Evolutionary conservation across 176 grass and related monocot genomes (phyloP).

Genomic region (Olyra latifolia): DNA sequence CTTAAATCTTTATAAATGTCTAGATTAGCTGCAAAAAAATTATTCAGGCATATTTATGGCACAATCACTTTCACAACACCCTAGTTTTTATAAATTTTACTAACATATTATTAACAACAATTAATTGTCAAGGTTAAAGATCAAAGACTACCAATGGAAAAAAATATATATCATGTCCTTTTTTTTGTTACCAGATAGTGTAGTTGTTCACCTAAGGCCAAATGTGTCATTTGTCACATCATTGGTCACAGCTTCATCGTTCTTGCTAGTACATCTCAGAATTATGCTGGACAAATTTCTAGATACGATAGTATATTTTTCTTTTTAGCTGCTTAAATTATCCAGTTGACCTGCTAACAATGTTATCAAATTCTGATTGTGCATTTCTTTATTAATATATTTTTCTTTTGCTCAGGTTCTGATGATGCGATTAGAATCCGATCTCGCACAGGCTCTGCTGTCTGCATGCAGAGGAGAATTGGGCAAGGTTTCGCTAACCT

Average conservation of each 20-base stretch:
- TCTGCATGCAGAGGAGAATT: constrained; percentile 72
- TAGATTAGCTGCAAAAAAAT: background rate
- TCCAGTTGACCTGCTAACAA: background rate
- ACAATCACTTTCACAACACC: background rate
- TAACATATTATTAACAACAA: background rate
- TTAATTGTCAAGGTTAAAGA: background rate
- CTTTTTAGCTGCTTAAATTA: background rate
- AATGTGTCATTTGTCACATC: background rate
- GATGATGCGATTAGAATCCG: constrained; percentile 83
- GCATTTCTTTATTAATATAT: background rate
- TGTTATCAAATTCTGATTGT: background rate
- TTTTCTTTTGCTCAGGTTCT: constrained; percentile 52
- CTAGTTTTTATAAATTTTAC: background rate
- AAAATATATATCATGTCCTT: background rate
- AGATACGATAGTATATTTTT: background rate
- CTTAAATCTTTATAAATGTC: background rate
- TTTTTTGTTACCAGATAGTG: background rate
- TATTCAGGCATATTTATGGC: background rate
- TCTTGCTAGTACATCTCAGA: background rate
- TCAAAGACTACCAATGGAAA: background rate
- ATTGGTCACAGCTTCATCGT: constrained; percentile 14
- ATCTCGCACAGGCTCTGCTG: constrained; percentile 69
- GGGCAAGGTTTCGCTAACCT: constrained; percentile 53
- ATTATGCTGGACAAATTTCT: background rate
- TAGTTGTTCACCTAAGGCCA: background rate